Percentiles rank a stretch among this genome's conserved stretches.
These are phyloP conservation scores for Mycena albidolilacea DNA, from an alignment of 768 basidiomycete species.

Conservation along the genomic window DNA sequence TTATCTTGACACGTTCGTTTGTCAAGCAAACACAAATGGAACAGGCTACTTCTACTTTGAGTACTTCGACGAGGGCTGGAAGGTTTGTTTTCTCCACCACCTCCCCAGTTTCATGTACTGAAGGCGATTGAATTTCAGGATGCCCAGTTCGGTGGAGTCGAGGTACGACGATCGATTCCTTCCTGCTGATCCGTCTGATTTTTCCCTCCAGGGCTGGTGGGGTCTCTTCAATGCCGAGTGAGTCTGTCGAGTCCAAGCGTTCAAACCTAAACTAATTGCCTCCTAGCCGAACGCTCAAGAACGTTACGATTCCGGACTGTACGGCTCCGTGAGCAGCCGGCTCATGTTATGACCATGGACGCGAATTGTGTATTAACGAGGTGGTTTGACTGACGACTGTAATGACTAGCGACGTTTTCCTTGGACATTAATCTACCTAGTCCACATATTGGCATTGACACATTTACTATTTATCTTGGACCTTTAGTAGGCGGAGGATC, in stretches of 20 bases:
- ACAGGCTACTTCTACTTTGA: conserved; percentile 90
- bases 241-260: conserved; percentile 17
- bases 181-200: not conserved
- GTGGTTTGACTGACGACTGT: conserved; percentile 16
- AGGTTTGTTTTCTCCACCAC: conserved; percentile 57
- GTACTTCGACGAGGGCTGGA: conserved; percentile 88
- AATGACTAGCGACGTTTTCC: conserved; percentile 17
- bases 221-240: conserved; percentile 44
- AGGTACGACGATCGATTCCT: conserved; percentile 18
- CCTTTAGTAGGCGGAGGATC: not conserved
- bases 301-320: conserved; percentile 78
- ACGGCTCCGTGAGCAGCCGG: conserved; percentile 13
- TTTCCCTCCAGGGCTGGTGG: conserved; percentile 38
- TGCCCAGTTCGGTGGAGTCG: conserved; percentile 62
- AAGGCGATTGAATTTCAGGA: conserved; percentile 54
- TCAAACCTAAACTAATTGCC: conserved; percentile 38
- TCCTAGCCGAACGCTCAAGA: conserved; percentile 78
- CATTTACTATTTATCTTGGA: conserved; percentile 6
- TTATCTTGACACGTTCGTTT: conserved; percentile 91
- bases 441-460: conserved; percentile 7
- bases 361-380: not conserved
- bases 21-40: conserved; percentile 84
- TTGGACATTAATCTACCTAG: conserved; percentile 11
- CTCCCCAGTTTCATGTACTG: not conserved
- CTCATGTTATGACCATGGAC: not conserved